Evolutionary conservation across 2,329 filamentous ascomycete genomes (phyloP).

Genomic region (Nemania diffusa): DNA sequence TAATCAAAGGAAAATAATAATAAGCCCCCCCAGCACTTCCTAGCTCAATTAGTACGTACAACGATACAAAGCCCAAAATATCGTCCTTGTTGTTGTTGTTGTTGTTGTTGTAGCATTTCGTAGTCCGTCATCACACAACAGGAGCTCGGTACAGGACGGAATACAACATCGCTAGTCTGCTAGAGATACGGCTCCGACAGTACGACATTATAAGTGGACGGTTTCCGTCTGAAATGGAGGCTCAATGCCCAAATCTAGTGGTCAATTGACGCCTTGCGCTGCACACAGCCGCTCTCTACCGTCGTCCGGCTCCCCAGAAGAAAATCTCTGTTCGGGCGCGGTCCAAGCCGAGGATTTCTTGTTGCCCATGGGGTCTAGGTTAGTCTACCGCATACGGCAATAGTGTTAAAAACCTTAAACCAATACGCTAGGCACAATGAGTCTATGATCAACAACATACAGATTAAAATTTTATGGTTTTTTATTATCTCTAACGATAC

Average conservation of each 20-base stretch:
- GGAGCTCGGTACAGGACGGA: slow-evolving; percentile 13
- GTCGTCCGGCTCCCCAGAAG: slow-evolving; percentile 16
- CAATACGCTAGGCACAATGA: slow-evolving; percentile 8
- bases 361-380: slow-evolving; percentile 29
- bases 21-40: neutral
- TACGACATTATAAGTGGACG: neutral
- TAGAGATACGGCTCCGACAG: slow-evolving; percentile 6
- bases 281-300: slow-evolving; percentile 18
- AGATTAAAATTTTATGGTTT: slow-evolving; percentile 7
- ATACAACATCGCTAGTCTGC: slow-evolving; percentile 22
- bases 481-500: slow-evolving; percentile 10
- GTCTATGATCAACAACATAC: slow-evolving; percentile 19
- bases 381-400: slow-evolving; percentile 5
- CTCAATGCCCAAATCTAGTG: slow-evolving; percentile 19
- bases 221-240: slow-evolving; percentile 20
- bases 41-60: neutral
- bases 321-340: slow-evolving; percentile 27
- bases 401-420: slow-evolving; percentile 23
- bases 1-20: neutral
- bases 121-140: neutral
- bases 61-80: slow-evolving; percentile 1
- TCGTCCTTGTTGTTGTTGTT: no score
- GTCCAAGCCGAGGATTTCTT: slow-evolving; percentile 25
- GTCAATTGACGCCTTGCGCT: slow-evolving; percentile 26
- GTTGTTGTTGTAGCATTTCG: neutral